Evolutionary conservation across 768 basidiomycete species (phyloP).

Genomic region (Suillus variegatus): DNA sequence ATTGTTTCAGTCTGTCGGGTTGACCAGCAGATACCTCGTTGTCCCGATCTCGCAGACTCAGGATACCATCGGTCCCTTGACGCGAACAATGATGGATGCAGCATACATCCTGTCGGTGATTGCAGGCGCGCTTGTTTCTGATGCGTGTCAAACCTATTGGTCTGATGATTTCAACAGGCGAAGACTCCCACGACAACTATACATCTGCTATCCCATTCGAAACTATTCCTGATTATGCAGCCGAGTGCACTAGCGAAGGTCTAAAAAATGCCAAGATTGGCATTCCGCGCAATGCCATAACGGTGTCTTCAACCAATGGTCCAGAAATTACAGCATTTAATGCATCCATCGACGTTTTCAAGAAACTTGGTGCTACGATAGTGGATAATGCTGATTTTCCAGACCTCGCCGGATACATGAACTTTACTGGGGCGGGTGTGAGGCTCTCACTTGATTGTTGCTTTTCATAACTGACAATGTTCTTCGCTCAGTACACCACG

Average conservation of each 20-base stretch:
- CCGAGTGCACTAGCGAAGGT: neutral
- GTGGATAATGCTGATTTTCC: conserved; percentile 6
- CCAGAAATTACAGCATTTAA: conserved; percentile 3
- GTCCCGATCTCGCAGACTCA: conserved; percentile 53
- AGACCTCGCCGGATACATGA: neutral
- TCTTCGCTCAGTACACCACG: neutral
- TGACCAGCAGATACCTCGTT: conserved; percentile 30
- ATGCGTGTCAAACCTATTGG: neutral
- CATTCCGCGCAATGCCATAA: conserved; percentile 3
- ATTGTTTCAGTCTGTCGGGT: neutral
- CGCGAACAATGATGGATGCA: conserved; percentile 50
- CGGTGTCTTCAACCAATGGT: neutral
- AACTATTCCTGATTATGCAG: neutral
- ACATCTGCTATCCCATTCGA: conserved; percentile 7
- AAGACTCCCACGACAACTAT: conserved; percentile 3
- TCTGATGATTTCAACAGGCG: neutral
- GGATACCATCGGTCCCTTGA: conserved; percentile 56
- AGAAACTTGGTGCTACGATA: neutral
- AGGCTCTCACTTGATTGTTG: neutral
- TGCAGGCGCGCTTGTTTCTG: conserved; percentile 35
- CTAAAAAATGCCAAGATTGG: neutral
- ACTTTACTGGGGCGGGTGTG: conserved; percentile 1
- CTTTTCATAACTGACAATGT: neutral
- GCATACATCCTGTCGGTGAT: conserved; percentile 53
- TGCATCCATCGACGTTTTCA: neutral